phyloP scores from a whole-genome alignment of 2,329 filamentous ascomycete species.

The Myriangium duriaei region DNA sequence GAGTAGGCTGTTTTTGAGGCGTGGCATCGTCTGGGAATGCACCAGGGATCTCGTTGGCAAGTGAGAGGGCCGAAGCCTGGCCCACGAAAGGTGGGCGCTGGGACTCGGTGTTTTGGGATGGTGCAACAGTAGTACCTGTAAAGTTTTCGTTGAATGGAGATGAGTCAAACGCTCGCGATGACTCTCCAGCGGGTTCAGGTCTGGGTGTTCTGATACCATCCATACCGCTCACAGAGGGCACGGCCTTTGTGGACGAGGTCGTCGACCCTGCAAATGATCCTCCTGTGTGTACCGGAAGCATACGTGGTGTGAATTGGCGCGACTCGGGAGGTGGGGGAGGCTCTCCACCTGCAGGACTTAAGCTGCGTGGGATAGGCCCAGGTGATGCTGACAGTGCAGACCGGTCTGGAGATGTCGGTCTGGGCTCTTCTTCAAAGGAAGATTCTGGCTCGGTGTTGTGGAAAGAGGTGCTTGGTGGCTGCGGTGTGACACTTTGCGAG shows the following conservation, averaged over 20 bases:
- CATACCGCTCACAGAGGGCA: constrained; percentile 22
- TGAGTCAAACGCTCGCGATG: constrained; percentile 15
- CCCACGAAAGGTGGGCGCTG: constrained; percentile 20
- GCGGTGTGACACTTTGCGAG: not conserved
- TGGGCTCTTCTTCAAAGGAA: too few relatives aligned
- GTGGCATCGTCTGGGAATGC: constrained; percentile 32
- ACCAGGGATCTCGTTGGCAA: constrained; percentile 29
- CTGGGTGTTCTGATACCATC: constrained; percentile 34
- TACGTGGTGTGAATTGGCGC: constrained; percentile 64
- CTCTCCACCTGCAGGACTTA: constrained; percentile 4
- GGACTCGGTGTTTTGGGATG: not conserved
- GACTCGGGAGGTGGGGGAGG: constrained; percentile 60
- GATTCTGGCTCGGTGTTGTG: constrained; percentile 2
- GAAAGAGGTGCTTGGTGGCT: constrained; percentile 4
- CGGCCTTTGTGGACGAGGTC: constrained; percentile 47
- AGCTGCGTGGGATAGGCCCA: constrained; percentile 38
- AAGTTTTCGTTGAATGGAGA: constrained; percentile 26
- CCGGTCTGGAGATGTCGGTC: constrained; percentile 25
- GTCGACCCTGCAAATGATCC: constrained; percentile 49
- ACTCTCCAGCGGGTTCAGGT: constrained; percentile 39
- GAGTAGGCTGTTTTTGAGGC: constrained; percentile 26
- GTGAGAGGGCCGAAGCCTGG: constrained; percentile 19
- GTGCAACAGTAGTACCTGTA: constrained; percentile 27
- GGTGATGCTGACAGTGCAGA: constrained; percentile 54
- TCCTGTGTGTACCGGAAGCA: constrained; percentile 55